Percentiles rank a stretch among this genome's conserved stretches.
phyloP scores from a whole-genome alignment of 176 grass and related monocot species.

The Triticum timopheevii region DNA sequence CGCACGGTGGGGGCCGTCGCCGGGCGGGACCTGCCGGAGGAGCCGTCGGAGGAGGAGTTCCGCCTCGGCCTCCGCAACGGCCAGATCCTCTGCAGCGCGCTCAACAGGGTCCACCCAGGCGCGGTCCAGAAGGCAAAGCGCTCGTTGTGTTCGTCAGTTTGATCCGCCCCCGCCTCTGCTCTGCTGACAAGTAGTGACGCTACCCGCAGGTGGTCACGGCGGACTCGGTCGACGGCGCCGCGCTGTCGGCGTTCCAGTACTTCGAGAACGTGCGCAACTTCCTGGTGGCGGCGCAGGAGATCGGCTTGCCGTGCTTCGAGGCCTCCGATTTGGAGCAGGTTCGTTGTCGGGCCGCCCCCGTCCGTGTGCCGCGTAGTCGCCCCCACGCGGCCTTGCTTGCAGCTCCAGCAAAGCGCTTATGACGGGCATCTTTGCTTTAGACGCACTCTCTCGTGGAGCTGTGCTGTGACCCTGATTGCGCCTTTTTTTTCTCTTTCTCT shows the following conservation, averaged over 20 bases:
- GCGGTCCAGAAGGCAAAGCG: constrained; percentile 77
- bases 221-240: constrained; percentile 93
- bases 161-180: background rate
- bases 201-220: constrained; percentile 71
- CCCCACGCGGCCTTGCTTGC: constrained; percentile 43
- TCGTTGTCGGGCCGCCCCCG: constrained; percentile 22
- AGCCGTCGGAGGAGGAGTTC: constrained; percentile 97
- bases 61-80: constrained; percentile 87
- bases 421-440: constrained; percentile 43
- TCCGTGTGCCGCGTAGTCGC: background rate
- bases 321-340: constrained; percentile 99
- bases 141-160: constrained; percentile 36
- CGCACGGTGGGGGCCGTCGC: constrained; percentile 71
- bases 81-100: constrained; percentile 94
- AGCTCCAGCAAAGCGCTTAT: constrained; percentile 32
- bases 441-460: constrained; percentile 19
- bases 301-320: constrained; percentile 87
- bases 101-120: constrained; percentile 91
- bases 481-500: constrained; percentile 7
- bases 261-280: constrained; percentile 99
- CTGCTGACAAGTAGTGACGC: constrained; percentile 1
- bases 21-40: constrained; percentile 80
- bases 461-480: constrained; percentile 42
- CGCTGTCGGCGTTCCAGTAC: constrained; percentile 95
- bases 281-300: constrained; percentile 82